Conservation (phyloP, 2,329 filamentous ascomycete species). For the Botrytis fabae region DNA sequence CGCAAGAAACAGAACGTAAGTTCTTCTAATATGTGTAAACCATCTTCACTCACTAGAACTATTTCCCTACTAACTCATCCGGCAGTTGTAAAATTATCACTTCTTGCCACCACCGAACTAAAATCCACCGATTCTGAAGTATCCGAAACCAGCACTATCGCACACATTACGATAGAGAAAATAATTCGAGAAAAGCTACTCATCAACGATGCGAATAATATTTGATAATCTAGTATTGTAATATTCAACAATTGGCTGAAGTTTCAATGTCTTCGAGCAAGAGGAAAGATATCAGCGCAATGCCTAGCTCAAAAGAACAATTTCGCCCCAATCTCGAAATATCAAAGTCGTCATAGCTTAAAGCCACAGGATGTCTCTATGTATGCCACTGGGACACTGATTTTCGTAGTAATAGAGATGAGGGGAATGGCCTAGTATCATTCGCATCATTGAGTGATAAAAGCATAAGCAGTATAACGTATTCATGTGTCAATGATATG, state of each 20-base stretch:
- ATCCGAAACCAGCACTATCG: no score
- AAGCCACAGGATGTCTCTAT: background rate
- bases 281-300: background rate
- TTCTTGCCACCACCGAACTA: background rate
- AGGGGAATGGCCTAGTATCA: background rate
- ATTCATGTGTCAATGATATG: background rate
- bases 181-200: background rate
- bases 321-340: background rate
- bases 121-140: background rate
- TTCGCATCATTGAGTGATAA: background rate
- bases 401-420: background rate
- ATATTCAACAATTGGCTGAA: background rate
- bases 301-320: background rate
- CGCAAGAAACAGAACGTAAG: background rate
- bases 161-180: background rate
- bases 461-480: no score
- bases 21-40: background rate
- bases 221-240: background rate
- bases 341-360: background rate
- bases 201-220: background rate
- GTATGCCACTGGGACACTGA: background rate
- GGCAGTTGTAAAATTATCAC: background rate
- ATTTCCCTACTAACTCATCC: background rate
- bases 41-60: rapidly evolving
- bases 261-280: no score